phyloP scores from a whole-genome alignment of 345 rosid genomes.

The Arabidopsis suecica region DNA sequence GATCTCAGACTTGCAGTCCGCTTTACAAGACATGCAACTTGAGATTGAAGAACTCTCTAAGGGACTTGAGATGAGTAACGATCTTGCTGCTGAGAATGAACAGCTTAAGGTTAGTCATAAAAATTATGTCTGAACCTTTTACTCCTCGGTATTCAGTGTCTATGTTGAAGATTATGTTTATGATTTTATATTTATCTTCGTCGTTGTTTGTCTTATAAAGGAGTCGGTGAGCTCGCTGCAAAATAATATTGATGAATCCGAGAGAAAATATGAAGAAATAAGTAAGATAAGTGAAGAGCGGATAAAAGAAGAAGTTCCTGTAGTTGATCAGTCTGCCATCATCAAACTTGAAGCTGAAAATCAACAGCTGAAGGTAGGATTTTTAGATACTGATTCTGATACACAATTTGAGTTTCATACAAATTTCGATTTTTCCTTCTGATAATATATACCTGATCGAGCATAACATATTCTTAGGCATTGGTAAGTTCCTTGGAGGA shows the following conservation, averaged over 20 bases:
- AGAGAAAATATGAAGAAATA: constrained; percentile 75
- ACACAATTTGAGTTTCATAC: constrained; percentile 15
- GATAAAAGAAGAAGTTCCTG: constrained; percentile 60
- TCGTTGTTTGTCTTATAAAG: constrained; percentile 38
- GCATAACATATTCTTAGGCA: constrained; percentile 50
- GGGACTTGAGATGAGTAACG: constrained; percentile 64
- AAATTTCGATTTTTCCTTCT: constrained; percentile 17
- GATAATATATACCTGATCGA: constrained; percentile 30
- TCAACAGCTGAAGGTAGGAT: constrained; percentile 78
- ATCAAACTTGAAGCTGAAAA: constrained; percentile 76
- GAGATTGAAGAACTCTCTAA: constrained; percentile 68
- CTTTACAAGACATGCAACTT: constrained; percentile 52
- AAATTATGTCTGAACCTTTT: constrained; percentile 21
- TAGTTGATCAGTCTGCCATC: constrained; percentile 60
- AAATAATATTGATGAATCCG: constrained; percentile 70
- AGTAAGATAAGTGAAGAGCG: constrained; percentile 51
- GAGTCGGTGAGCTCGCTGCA: constrained; percentile 73
- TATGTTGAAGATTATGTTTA: constrained; percentile 13
- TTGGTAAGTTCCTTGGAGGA: constrained; percentile 75
- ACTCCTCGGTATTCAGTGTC: constrained; percentile 13
- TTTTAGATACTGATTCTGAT: constrained; percentile 29
- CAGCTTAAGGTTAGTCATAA: constrained; percentile 69
- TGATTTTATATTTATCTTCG: constrained; percentile 10
- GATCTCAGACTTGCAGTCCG: constrained; percentile 58
- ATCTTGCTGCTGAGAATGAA: constrained; percentile 78